Evolutionary conservation across 2,329 filamentous ascomycete genomes (phyloP).

Genomic region (Colletotrichum sp.): DNA sequence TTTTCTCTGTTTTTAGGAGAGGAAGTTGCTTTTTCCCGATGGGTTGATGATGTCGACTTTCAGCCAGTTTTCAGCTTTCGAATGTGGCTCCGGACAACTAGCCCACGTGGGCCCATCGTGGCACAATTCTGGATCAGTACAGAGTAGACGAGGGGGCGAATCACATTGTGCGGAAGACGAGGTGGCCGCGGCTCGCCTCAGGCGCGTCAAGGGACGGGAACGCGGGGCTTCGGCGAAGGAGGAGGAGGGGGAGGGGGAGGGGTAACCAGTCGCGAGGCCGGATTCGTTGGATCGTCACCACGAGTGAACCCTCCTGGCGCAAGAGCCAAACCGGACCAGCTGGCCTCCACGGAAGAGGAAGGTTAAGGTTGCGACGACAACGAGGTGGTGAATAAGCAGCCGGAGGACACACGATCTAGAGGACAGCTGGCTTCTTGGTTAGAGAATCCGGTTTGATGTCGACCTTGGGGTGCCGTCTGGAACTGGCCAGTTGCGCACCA

Average conservation of each 20-base stretch:
- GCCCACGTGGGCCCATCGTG: not conserved
- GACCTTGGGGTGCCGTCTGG: not conserved
- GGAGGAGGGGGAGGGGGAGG: not conserved
- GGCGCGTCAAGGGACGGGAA: conserved; percentile 3
- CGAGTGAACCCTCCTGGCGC: conserved; percentile 5
- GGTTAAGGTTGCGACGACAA: conserved; percentile 4
- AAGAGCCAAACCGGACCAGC: not conserved
- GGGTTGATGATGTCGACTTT: not conserved
- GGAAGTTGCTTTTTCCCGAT: not conserved
- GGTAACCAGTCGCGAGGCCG: conserved; percentile 2
- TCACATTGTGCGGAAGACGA: conserved; percentile 3
- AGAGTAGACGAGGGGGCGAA: not conserved
- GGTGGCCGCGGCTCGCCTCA: conserved; percentile 10
- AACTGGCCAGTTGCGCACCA: conserved; percentile 7
- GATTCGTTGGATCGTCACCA: conserved; percentile 4
- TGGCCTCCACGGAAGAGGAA: not conserved
- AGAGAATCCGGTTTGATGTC: conserved; percentile 1
- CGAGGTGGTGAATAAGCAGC: not conserved
- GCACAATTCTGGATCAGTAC: not conserved
- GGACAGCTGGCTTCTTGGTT: not conserved
- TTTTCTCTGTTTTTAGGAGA: not conserved
- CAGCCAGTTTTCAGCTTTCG: not conserved
- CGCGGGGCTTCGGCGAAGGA: not conserved
- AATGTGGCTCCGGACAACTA: not conserved
- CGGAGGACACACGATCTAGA: not conserved